Conservation (phyloP, 345 rosid species). For the Leavenworthia alabamica region DNA sequence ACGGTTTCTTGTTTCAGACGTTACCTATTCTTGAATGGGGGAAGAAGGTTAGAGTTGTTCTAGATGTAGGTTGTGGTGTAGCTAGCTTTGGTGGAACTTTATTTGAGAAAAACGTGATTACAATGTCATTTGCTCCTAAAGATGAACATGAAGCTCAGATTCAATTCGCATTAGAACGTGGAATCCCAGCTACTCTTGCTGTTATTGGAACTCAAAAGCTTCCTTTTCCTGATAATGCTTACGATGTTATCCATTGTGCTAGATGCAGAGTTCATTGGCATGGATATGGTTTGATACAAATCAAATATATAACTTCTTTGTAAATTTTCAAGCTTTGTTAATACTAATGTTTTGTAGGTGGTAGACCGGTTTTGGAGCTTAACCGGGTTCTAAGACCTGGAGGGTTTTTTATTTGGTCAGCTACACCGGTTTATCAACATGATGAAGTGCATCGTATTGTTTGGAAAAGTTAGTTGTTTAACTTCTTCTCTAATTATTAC, state of each 20-base stretch:
- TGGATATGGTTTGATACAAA: slow-evolving; percentile 28
- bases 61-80: slow-evolving; percentile 92
- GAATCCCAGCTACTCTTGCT: slow-evolving; percentile 77
- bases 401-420: slow-evolving; percentile 94
- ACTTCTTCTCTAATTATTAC: not conserved
- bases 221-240: slow-evolving; percentile 59
- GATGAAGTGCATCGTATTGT: slow-evolving; percentile 51
- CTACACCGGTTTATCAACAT: slow-evolving; percentile 77
- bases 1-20: slow-evolving; percentile 32
- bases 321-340: slow-evolving; percentile 13
- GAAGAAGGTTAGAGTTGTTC: slow-evolving; percentile 54
- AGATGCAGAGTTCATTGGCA: slow-evolving; percentile 96
- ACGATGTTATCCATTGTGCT: slow-evolving; percentile 84
- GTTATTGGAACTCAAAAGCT: slow-evolving; percentile 81
- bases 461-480: slow-evolving; percentile 54
- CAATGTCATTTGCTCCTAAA: slow-evolving; percentile 96
- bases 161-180: slow-evolving; percentile 86
- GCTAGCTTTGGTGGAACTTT: slow-evolving; percentile 93
- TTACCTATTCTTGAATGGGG: slow-evolving; percentile 67
- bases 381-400: slow-evolving; percentile 89
- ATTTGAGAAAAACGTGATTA: slow-evolving; percentile 63
- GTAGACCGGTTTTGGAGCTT: slow-evolving; percentile 84
- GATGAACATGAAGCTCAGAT: slow-evolving; percentile 99
- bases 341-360: slow-evolving; percentile 44
- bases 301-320: not conserved